Conservation (phyloP, 2,329 filamentous ascomycete genomes). For the Sclerotinia minor region DNA sequence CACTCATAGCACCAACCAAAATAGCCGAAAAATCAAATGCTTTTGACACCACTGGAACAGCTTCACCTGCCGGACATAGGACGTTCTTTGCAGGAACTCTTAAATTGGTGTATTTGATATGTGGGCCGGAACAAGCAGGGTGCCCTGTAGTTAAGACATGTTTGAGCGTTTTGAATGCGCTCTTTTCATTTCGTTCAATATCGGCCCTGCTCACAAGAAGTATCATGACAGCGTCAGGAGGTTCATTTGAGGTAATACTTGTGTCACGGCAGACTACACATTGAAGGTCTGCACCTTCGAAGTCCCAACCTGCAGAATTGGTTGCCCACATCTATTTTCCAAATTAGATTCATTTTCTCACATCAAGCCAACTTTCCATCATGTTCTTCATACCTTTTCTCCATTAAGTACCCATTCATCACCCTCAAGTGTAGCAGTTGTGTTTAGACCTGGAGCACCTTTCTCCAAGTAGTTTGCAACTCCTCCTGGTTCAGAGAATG, state of each 20-base stretch:
- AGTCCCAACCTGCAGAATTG: slow-evolving; percentile 56
- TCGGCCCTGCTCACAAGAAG: slow-evolving; percentile 51
- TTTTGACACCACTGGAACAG: slow-evolving; percentile 46
- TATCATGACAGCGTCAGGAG: slow-evolving; percentile 48
- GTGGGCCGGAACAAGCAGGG: slow-evolving; percentile 51
- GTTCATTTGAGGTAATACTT: slow-evolving; percentile 33
- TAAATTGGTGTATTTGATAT: slow-evolving; percentile 50
- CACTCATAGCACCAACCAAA: slow-evolving; percentile 55
- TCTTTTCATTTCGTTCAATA: slow-evolving; percentile 47
- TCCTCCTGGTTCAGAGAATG: slow-evolving; percentile 54
- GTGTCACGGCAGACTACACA: slow-evolving; percentile 52
- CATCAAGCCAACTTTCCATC: neutral
- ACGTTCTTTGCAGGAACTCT: slow-evolving; percentile 51
- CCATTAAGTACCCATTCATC: slow-evolving; percentile 54
- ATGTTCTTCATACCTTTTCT: slow-evolving; percentile 48
- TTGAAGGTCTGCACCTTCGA: slow-evolving; percentile 51
- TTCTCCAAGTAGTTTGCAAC: slow-evolving; percentile 54
- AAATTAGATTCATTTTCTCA: neutral
- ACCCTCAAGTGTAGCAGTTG: slow-evolving; percentile 50
- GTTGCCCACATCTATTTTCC: slow-evolving; percentile 52
- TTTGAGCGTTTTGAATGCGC: slow-evolving; percentile 49
- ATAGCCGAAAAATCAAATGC: slow-evolving; percentile 47
- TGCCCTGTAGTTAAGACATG: slow-evolving; percentile 51
- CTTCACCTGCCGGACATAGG: slow-evolving; percentile 48
- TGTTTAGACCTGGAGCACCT: slow-evolving; percentile 50